Conservation (phyloP, 129 eudicot genomes). For the Flaveria robusta region DNA sequence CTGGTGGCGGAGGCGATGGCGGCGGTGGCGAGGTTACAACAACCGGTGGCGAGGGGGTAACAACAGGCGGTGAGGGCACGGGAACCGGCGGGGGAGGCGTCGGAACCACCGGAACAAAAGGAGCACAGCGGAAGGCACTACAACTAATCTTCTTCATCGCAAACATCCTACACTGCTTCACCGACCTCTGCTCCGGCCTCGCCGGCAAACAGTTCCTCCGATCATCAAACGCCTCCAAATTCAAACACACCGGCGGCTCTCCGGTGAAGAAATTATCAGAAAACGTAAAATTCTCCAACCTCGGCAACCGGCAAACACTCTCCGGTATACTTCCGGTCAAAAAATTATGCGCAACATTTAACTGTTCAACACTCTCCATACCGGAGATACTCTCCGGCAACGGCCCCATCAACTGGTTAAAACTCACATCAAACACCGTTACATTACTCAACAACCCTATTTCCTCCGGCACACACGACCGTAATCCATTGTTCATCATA, state of each 20-base stretch:
- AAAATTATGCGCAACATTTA: slow-evolving; percentile 70
- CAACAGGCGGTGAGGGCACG: slow-evolving; percentile 41
- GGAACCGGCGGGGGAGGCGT: slow-evolving; percentile 40
- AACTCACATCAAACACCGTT: slow-evolving; percentile 85
- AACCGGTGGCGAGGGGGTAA: slow-evolving; percentile 38
- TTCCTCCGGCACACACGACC: slow-evolving; percentile 71
- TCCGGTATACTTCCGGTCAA: slow-evolving; percentile 63
- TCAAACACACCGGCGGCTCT: slow-evolving; percentile 76
- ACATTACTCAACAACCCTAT: slow-evolving; percentile 63
- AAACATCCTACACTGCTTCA: slow-evolving; percentile 49
- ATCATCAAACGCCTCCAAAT: slow-evolving; percentile 53
- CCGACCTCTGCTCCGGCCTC: slow-evolving; percentile 64
- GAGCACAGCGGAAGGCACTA: slow-evolving; percentile 59
- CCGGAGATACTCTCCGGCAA: slow-evolving; percentile 69
- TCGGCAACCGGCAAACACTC: slow-evolving; percentile 68
- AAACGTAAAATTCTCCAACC: slow-evolving; percentile 67
- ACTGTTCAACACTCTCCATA: slow-evolving; percentile 72
- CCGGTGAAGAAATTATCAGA: slow-evolving; percentile 81
- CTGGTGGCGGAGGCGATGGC: slow-evolving; percentile 38
- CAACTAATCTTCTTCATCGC: slow-evolving; percentile 49
- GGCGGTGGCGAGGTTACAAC: slow-evolving; percentile 22
- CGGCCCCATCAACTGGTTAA: slow-evolving; percentile 68
- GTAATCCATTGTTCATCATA: slow-evolving; percentile 70
- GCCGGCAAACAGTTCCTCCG: slow-evolving; percentile 69
- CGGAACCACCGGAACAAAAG: slow-evolving; percentile 54